Conservation (phyloP, 345 rosid genomes). For the Arabidopsis suecica region DNA sequence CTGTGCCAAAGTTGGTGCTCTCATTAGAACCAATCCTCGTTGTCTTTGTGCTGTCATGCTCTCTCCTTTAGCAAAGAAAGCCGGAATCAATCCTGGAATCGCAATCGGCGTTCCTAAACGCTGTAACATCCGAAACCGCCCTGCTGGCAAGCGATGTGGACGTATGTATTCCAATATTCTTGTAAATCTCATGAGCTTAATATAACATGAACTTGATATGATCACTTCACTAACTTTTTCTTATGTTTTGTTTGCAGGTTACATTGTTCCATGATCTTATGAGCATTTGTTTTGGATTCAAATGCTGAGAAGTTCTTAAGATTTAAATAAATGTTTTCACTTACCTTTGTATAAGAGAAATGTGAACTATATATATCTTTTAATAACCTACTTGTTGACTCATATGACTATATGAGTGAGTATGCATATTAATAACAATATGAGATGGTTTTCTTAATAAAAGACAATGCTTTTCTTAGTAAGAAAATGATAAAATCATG, state of each 20-base stretch:
- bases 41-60: constrained; percentile 78
- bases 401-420: neutral
- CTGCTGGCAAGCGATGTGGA: constrained; percentile 80
- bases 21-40: constrained; percentile 68
- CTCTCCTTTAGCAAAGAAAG: constrained; percentile 80
- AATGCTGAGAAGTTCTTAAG: constrained; percentile 3
- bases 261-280: constrained; percentile 38
- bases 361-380: constrained; percentile 23
- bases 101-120: constrained; percentile 82
- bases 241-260: constrained; percentile 23
- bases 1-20: constrained; percentile 70
- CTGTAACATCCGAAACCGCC: constrained; percentile 78
- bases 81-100: constrained; percentile 75
- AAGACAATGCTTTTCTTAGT: too few species aligned
- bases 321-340: constrained; percentile 37
- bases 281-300: constrained; percentile 9
- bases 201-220: neutral
- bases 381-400: constrained; percentile 20
- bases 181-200: neutral
- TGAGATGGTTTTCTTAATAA: neutral
- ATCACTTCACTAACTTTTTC: neutral
- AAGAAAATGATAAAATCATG: too few species aligned
- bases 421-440: neutral
- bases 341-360: constrained; percentile 32
- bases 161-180: constrained; percentile 50